These are phyloP conservation scores for Neostapfia colusana DNA, from an alignment of 176 grass and related monocot genomes.

Conservation along the genomic window DNA sequence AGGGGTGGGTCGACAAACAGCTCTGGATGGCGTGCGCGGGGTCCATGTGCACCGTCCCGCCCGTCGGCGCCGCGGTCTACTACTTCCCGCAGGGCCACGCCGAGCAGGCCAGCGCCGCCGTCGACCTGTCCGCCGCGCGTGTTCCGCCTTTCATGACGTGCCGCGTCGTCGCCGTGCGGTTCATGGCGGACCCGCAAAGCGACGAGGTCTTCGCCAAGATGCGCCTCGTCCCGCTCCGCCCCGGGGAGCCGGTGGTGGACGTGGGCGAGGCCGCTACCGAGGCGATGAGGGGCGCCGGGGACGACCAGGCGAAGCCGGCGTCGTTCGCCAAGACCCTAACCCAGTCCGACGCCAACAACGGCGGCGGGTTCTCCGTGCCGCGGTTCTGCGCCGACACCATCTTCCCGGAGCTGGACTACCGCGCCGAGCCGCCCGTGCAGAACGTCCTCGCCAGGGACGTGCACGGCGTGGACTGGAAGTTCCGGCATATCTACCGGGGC, in stretches of 20 bases:
- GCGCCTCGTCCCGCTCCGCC: slow-evolving; percentile 52
- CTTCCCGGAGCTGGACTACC: too few relatives aligned
- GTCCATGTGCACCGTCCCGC: slow-evolving; percentile 75
- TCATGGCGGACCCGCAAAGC: slow-evolving; percentile 63
- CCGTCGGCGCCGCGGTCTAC: slow-evolving; percentile 73
- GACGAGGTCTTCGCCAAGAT: slow-evolving; percentile 83
- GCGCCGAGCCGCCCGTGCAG: too few relatives aligned
- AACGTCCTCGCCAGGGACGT: too few relatives aligned
- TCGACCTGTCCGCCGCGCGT: slow-evolving; percentile 38
- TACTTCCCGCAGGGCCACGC: slow-evolving; percentile 99
- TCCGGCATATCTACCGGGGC: too few relatives aligned
- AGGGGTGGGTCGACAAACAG: slow-evolving; percentile 56
- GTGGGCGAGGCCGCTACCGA: slow-evolving; percentile 24
- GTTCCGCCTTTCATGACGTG: slow-evolving; percentile 58
- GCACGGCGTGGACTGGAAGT: too few relatives aligned
- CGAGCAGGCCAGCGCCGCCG: slow-evolving; percentile 63
- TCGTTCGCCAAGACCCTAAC: slow-evolving; percentile 91
- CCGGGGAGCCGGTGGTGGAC: slow-evolving; percentile 38
- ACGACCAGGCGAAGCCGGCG: slow-evolving; percentile 30
- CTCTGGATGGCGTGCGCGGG: slow-evolving; percentile 95
- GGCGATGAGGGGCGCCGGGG: background rate
- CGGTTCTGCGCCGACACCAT: slow-evolving; percentile 86
- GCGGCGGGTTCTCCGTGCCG: slow-evolving; percentile 84
- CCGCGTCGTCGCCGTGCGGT: slow-evolving; percentile 61
- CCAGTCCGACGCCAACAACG: slow-evolving; percentile 94